Evolutionary conservation across 805 yeast genomes (phyloP).

Genomic region (Sungouiella blattae): DNA sequence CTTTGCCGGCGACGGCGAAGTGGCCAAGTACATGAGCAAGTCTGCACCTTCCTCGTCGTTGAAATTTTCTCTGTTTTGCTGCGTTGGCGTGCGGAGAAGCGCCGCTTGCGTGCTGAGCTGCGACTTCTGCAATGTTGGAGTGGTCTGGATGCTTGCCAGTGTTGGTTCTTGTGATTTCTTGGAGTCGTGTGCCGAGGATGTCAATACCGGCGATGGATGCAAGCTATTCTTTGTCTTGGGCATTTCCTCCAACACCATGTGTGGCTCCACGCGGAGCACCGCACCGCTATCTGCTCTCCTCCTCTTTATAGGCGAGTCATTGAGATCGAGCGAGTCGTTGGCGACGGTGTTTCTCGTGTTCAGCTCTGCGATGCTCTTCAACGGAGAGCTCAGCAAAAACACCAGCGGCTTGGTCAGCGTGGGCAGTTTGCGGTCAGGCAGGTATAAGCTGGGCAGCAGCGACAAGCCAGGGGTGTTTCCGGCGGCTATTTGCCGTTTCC

Average conservation of each 20-base stretch:
- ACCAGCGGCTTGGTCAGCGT: conserved; percentile 36
- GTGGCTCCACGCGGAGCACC: conserved; percentile 13
- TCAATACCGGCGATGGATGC: conserved; percentile 30
- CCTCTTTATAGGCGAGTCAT: conserved; percentile 34
- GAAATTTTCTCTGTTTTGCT: conserved; percentile 21
- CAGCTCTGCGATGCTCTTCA: conserved; percentile 13
- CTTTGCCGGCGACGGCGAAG: conserved; percentile 71
- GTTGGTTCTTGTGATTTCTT: too few relatives aligned
- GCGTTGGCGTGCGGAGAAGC: conserved; percentile 37
- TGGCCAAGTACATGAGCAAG: conserved; percentile 73
- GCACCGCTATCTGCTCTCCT: conserved; percentile 14
- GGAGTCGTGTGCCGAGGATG: conserved; percentile 4
- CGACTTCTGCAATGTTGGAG: conserved; percentile 27
- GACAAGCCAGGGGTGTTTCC: conserved; percentile 19
- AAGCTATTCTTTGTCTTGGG: conserved; percentile 19
- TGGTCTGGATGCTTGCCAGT: conserved; percentile 12
- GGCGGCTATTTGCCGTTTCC: conserved; percentile 23
- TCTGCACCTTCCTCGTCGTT: conserved; percentile 72
- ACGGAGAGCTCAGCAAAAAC: conserved; percentile 34
- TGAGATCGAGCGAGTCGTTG: conserved; percentile 8
- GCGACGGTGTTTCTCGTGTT: conserved; percentile 5
- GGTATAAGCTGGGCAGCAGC: conserved; percentile 32
- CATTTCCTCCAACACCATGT: conserved; percentile 31
- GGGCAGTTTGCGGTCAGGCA: conserved; percentile 39
- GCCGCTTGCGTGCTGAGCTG: conserved; percentile 18